Evolutionary conservation across 1,284 basidiomycete genomes (phyloP), one percentile per base, ranked within the genome.

Genomic region (Malassezia brasiliensis): DNA sequence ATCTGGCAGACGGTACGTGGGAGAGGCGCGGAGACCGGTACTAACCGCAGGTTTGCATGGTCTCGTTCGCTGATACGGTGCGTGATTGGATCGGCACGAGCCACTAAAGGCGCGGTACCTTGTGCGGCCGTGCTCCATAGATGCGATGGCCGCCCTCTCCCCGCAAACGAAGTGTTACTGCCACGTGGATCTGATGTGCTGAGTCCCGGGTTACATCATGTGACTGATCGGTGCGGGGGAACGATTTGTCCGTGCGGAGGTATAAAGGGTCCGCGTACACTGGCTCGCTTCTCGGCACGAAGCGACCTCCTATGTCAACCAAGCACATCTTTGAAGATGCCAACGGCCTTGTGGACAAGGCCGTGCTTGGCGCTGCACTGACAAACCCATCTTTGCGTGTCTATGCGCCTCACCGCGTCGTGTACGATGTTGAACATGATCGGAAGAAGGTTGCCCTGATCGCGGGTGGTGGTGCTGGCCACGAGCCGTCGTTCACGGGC

Each of bases 1-100:
- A 82, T 93, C 71, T 94, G 90, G 90, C 90, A 93, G 77, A 93
- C 90, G 11, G 40, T 42, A 42, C 22, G 40, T 42, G 2, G 25
- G 80, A 75, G 42, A 61, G 70, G 15, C 7, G 22, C 14, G 63
- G 45, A 12, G 5, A 32, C 22, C 15, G 4, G 1, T 7, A 11
- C 22, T 19, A 25, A 20, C 48, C 44, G 1, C 40, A 42, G 40
- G 77, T 96, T 63, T 96, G 90, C 81, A 96, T 96, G 91, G 91
- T 96, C 62, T 89, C 87, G 19, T 87, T 96, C 64, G 90, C 90
- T 14, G 91, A 96, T 77, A 90, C 90, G 71, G 90, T 94, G 31
- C 54, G 64, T 22, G 67, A 66, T 31, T 66, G 61, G 30, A 38
- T 57, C 17, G 42, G 42, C 17, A 45, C 42, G 25, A 32, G 14